Evolutionary conservation across 1,139 yeast species (phyloP), one percentile per base, ranked within the genome.

Genomic region (Diutina siamensis): DNA sequence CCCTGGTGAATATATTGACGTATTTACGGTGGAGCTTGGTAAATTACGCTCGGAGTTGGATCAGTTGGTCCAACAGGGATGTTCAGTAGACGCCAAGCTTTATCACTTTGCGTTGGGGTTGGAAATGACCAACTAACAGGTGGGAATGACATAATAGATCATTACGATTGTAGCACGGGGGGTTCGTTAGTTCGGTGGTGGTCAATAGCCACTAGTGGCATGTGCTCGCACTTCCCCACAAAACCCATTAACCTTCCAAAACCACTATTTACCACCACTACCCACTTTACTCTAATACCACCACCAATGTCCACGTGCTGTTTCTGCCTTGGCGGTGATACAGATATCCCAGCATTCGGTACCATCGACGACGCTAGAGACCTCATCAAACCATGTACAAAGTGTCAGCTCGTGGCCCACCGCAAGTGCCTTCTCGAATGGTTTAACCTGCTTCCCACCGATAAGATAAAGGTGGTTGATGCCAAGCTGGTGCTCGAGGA

Each of bases 1-100:
- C 63, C 96, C 86, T 7, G 83, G 81, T 46, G 97, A 89, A 64
- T 88, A 81, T 57, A 89, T 89, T 47, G 95, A 87, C 53, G 80
- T 86, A 12, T 83, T 88, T 56, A 69, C 63, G 9, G 80, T 87
- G 36, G 87, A 89, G 8, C 59, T 88, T 51, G 62, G 65, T 17
- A 61, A 67, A 25, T 72, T 89, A 47, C 76, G 80, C n/a, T 69
- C 67, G 19, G 73, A 68, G 35, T 61, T 89, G 58, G 64, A 65
- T 15, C 58, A 66, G 33, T 61, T 88, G 19, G 74, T 62, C 48
- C 50, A 68, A 32, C 74, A 83, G 59, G 95, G 95, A 0, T 86
- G 78, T 59, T 74, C 76, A 31, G 65, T 89, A 19, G 98, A 89
- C 63, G 89, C 96, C 1, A 77, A 95, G 54, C 78, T 92, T 49